Base-by-base conservation (phyloP, 768 basidiomycete species). In the Naganishia vaughanmartiniae region DNA sequence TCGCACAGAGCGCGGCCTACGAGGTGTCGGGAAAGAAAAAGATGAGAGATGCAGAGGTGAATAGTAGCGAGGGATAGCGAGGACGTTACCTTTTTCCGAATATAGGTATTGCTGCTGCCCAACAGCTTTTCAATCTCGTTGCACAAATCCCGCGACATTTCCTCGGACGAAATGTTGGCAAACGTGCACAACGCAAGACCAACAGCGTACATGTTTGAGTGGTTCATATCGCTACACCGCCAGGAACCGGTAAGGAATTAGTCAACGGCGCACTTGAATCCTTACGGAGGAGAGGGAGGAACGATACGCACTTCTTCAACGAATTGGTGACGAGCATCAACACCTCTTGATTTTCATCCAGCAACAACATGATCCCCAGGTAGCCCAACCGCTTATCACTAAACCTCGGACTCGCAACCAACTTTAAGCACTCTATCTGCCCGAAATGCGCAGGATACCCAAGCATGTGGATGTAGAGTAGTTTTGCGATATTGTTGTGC, bases 361-460 rank as follows among this genome's bases (percentile, higher is more conserved):
- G 82, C 42, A 99, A 83, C 72, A 99, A 84, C 96, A 98, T 98
- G 75, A 98, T 98, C 0, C 96, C 96, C 39, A 99, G 84, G 77
- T 98, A 99, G 0, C 96, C 96, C 19, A 98, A 84, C 28, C 94
- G 86, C 83, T 99, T 99, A 84, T 99, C 96, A 51, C 90, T 87
- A 83, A 98, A 99, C 56, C 94, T 86, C 19, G 93, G 93, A 78
- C 92, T 92, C 36, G 93, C 93, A 46, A 96, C 93, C 33, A 82
- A 72, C 66, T 80, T 81, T 53, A 82, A 74, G 73, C 81, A 81
- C 75, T 81, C 79, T 81, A 99, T 97, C 85, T 99, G 96, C 66
- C 95, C 96, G 79, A 97, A 99, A 81, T 99, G 96, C 34, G 96
- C 96, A 11, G 93, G 92, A 54, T 94, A 97, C 68, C 96, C 96